Evolutionary conservation across 805 yeast genomes (phyloP).

Genomic region (Jamesozyma spencerorum): DNA sequence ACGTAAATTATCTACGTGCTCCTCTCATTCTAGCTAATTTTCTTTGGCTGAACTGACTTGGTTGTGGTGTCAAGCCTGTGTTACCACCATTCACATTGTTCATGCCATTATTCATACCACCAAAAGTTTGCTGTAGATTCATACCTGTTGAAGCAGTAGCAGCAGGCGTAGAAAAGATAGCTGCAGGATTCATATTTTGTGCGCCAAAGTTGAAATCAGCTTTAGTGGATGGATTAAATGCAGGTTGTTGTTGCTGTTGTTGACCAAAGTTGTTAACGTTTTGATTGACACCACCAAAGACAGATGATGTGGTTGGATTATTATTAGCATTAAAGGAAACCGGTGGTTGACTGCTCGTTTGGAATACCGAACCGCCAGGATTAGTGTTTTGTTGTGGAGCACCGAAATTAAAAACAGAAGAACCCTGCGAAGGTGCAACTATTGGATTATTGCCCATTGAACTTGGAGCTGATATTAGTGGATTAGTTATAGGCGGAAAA

Average conservation of each 20-base stretch:
- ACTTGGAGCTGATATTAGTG: constrained; percentile 3
- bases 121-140: constrained; percentile 5
- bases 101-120: constrained; percentile 1
- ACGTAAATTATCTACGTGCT: constrained; percentile 16
- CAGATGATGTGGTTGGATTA: neutral
- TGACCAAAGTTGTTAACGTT: neutral
- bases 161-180: constrained; percentile 15
- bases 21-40: constrained; percentile 27
- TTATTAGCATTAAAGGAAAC: neutral
- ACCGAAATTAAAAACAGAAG: neutral
- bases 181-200: constrained; percentile 13
- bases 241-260: constrained; percentile 1
- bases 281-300: neutral
- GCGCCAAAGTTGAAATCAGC: constrained; percentile 23
- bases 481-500: neutral
- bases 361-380: constrained; percentile 9
- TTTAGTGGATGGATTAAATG: constrained; percentile 18
- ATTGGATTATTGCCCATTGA: neutral
- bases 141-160: too few relatives aligned
- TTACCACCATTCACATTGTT: neutral
- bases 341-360: neutral
- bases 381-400: constrained; percentile 2
- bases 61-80: constrained; percentile 1
- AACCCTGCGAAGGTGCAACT: neutral
- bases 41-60: constrained; percentile 10